A percentile compares a stretch with the other conserved stretches of the same genome.
Conservation (phyloP, 371 early-diverging fungal genomes). For the Cladochytrium tenue region DNA sequence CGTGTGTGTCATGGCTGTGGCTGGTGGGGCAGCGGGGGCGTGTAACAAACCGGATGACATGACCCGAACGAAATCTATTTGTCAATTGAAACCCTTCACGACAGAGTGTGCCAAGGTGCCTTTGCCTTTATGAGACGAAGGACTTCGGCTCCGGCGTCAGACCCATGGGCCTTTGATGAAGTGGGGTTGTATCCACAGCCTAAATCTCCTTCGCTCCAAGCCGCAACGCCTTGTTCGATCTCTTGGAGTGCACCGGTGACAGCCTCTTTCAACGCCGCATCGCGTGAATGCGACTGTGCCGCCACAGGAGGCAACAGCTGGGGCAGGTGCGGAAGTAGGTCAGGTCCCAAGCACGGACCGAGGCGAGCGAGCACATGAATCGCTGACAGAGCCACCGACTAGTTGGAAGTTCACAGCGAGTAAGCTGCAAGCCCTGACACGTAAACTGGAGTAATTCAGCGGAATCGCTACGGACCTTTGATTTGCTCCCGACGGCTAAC, state of each 20-base stretch:
- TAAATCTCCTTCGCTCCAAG: no score
- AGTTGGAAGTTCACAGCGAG: no score
- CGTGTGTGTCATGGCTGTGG: no score
- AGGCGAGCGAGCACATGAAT: conserved; percentile 22
- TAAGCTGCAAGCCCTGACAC: not conserved
- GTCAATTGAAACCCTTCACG: no score
- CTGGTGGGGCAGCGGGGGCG: no score
- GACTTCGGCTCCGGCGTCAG: no score
- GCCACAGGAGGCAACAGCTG: conserved; percentile 41
- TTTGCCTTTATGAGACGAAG: no score
- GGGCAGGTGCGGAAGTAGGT: conserved; percentile 22
- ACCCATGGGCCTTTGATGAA: no score
- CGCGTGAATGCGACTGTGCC: conserved; percentile 24
- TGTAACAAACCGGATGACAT: no score
- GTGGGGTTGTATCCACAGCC: no score
- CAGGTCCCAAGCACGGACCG: conserved; percentile 20
- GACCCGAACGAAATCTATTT: no score
- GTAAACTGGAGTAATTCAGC: not conserved
- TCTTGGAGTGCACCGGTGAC: conserved; percentile 30
- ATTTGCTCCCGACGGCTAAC: conserved; percentile 20
- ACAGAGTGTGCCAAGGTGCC: no score
- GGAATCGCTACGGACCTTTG: conserved; percentile 14
- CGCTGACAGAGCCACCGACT: conserved; percentile 14
- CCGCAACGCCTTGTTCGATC: conserved; percentile 21
- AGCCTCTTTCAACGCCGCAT: conserved; percentile 22